Conservation (phyloP, 2,329 filamentous ascomycete genomes). For the Verticillium nubilum region DNA sequence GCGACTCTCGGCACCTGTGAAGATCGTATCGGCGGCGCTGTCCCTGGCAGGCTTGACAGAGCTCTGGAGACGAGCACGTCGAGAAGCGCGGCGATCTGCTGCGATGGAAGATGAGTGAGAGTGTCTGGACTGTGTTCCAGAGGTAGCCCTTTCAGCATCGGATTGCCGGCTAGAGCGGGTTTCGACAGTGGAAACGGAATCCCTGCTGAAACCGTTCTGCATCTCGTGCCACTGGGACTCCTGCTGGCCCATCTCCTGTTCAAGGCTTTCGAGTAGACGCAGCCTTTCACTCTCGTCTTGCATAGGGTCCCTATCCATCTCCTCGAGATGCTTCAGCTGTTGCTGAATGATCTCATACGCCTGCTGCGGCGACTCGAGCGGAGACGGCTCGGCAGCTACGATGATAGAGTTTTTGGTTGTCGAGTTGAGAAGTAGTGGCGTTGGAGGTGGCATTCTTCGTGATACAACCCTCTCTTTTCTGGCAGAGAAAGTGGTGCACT, state of each 20-base stretch:
- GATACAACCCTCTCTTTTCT: slow-evolving; percentile 37
- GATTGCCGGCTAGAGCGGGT: slow-evolving; percentile 27
- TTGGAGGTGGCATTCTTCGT: slow-evolving; percentile 51
- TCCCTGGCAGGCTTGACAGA: slow-evolving; percentile 19
- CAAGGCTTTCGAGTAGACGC: slow-evolving; percentile 51
- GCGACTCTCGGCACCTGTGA: slow-evolving; percentile 23
- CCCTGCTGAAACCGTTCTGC: slow-evolving; percentile 44
- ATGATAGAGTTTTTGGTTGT: slow-evolving; percentile 35
- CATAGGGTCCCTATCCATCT: slow-evolving; percentile 26
- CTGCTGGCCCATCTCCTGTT: slow-evolving; percentile 56
- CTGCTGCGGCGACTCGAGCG: slow-evolving; percentile 45
- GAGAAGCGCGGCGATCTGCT: slow-evolving; percentile 31
- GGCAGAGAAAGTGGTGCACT: slow-evolving; percentile 53
- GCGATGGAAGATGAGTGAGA: slow-evolving; percentile 24
- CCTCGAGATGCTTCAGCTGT: slow-evolving; percentile 45
- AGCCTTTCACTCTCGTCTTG: slow-evolving; percentile 36
- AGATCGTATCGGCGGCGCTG: slow-evolving; percentile 20
- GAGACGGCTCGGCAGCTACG: slow-evolving; percentile 43
- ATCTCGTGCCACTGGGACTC: slow-evolving; percentile 55
- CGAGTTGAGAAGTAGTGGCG: slow-evolving; percentile 45
- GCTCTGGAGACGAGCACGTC: slow-evolving; percentile 29
- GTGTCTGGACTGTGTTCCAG: not conserved
- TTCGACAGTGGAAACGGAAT: slow-evolving; percentile 43
- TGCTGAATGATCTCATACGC: slow-evolving; percentile 45
- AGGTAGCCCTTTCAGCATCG: slow-evolving; percentile 9